These are phyloP conservation scores for Penicillium brasilianum DNA, from an alignment of 2,329 filamentous ascomycete genomes.

Conservation along the genomic window DNA sequence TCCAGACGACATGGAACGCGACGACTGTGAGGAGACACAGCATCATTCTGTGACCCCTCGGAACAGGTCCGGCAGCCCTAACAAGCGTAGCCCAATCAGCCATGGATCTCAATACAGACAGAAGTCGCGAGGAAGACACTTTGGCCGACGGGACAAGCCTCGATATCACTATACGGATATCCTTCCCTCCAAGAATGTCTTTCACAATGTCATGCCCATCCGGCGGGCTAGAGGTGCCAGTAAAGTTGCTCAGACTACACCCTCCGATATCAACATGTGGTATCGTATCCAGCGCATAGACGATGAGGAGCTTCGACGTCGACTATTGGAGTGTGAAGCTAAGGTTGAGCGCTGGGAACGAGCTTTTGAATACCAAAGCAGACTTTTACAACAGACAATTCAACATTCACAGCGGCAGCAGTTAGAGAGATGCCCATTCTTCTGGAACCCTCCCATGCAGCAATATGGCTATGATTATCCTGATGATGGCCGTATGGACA, in stretches of 20 bases:
- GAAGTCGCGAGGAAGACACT: slow-evolving; percentile 10
- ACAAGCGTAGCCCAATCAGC: slow-evolving; percentile 12
- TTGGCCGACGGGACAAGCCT: slow-evolving; percentile 18
- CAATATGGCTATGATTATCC: slow-evolving; percentile 19
- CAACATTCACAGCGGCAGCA: slow-evolving; percentile 17
- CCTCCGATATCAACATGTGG: slow-evolving; percentile 7
- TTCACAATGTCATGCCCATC: slow-evolving; percentile 5
- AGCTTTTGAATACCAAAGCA: slow-evolving; percentile 26
- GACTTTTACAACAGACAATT: slow-evolving; percentile 29
- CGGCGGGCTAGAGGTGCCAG: slow-evolving; percentile 3
- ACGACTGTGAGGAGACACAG: slow-evolving; percentile 25
- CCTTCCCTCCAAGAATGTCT: slow-evolving; percentile 6
- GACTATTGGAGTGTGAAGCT: slow-evolving; percentile 37
- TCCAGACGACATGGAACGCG: slow-evolving; percentile 29
- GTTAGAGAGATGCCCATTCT: slow-evolving; percentile 8
- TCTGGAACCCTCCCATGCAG: slow-evolving; percentile 23
- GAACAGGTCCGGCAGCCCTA: slow-evolving; percentile 27
- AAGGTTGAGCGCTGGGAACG: slow-evolving; percentile 33
- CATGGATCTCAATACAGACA: slow-evolving; percentile 9
- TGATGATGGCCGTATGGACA: slow-evolving; percentile 4
- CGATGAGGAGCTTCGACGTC: slow-evolving; percentile 34
- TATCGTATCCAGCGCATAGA: slow-evolving; percentile 22
- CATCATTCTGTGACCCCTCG: slow-evolving; percentile 28
- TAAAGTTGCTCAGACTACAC: background rate
- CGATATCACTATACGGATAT: slow-evolving; percentile 15